Conservation (phyloP, 768 basidiomycete species). For the Suillus ampliporus region DNA sequence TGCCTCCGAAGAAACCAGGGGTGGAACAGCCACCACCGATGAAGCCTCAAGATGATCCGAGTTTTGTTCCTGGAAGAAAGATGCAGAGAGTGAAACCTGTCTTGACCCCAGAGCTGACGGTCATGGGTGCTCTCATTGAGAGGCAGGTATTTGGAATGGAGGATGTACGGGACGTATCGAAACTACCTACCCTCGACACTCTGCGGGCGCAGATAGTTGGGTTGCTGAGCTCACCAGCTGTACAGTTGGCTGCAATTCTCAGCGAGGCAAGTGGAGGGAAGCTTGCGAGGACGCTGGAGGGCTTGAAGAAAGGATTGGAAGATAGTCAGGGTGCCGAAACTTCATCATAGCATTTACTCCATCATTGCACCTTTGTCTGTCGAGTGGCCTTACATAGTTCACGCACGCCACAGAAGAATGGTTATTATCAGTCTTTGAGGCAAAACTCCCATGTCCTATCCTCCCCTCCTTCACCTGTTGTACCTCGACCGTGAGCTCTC, state of each 20-base stretch:
- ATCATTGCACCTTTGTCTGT: not conserved
- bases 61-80: conserved; percentile 68
- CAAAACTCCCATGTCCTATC: conserved; percentile 93
- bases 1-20: conserved; percentile 62
- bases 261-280: conserved; percentile 71
- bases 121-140: conserved; percentile 84
- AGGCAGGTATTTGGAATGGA: conserved; percentile 67
- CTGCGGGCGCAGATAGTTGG: conserved; percentile 87
- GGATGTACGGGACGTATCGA: conserved; percentile 65
- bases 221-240: conserved; percentile 74
- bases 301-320: conserved; percentile 71
- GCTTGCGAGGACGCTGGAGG: conserved; percentile 75
- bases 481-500: conserved; percentile 65
- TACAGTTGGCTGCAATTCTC: conserved; percentile 74
- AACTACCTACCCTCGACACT: conserved; percentile 78
- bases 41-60: conserved; percentile 63
- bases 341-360: conserved; percentile 25
- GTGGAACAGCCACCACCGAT: conserved; percentile 56
- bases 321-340: conserved; percentile 40
- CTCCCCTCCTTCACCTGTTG: conserved; percentile 74
- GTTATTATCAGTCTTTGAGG: conserved; percentile 34
- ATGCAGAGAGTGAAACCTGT: conserved; percentile 61
- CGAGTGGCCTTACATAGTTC: conserved; percentile 15
- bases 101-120: conserved; percentile 66
- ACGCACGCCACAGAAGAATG: not conserved